Percentiles rank a stretch among this genome's conserved stretches.
Evolutionary conservation across 192 early-diverging fungal species (phyloP).

Genomic region (Dimargaris xerosporica): DNA sequence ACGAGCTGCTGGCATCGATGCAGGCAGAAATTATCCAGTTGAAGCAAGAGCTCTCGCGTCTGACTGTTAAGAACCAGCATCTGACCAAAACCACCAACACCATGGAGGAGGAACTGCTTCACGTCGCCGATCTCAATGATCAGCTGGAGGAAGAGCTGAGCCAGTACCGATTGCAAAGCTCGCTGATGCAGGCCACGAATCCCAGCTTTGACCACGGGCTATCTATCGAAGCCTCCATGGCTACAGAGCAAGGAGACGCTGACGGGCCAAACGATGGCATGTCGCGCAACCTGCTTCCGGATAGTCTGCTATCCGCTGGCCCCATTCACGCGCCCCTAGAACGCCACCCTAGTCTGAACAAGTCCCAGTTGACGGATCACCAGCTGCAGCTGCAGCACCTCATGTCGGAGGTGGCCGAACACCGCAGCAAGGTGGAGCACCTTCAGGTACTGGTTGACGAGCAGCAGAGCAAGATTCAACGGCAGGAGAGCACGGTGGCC

Average conservation of each 20-base stretch:
- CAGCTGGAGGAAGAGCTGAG: slow-evolving; percentile 17
- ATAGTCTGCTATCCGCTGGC: neutral
- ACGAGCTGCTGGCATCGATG: neutral
- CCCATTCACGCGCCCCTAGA: neutral
- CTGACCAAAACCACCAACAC: neutral
- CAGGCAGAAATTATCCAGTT: slow-evolving; percentile 1
- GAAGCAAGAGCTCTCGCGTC: neutral
- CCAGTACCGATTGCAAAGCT: slow-evolving; percentile 6
- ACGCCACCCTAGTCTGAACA: neutral
- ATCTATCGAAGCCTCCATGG: neutral
- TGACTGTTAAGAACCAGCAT: neutral
- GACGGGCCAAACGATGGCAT: neutral
- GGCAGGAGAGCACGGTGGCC: slow-evolving; percentile 4
- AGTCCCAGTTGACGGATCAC: neutral
- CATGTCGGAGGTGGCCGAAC: neutral
- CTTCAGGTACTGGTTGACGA: slow-evolving; percentile 10
- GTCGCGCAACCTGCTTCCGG: neutral
- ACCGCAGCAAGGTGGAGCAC: too few relatives aligned
- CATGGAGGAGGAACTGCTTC: slow-evolving; percentile 10
- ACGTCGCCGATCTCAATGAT: slow-evolving; percentile 16
- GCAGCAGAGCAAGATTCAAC: slow-evolving; percentile 9
- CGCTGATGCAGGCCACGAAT: neutral
- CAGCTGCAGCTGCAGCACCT: neutral
- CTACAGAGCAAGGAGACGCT: neutral
- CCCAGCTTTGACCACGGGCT: neutral